phyloP scores from a whole-genome alignment of 2,329 filamentous ascomycete species.

The Paecilomyces formosus region DNA sequence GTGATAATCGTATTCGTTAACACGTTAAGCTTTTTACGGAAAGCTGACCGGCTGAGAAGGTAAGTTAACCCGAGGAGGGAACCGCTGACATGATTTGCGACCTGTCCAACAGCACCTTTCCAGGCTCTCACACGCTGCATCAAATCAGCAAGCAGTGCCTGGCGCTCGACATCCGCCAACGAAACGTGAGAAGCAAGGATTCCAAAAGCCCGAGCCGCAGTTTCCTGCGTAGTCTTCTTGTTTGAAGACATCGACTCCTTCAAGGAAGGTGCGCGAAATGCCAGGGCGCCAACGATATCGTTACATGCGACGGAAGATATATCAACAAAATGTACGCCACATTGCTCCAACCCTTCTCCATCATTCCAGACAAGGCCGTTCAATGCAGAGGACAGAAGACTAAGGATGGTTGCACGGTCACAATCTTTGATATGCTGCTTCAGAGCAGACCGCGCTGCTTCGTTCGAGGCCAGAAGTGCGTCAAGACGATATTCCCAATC shows the following conservation, averaged over 20 bases:
- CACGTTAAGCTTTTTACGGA: constrained; percentile 34
- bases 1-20: constrained; percentile 31
- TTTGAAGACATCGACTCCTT: constrained; percentile 61
- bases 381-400: constrained; percentile 39
- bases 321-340: constrained; percentile 45
- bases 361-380: constrained; percentile 34
- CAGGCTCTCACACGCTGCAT: constrained; percentile 44
- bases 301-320: constrained; percentile 50
- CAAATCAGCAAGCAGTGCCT: constrained; percentile 39
- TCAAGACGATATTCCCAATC: constrained; percentile 82
- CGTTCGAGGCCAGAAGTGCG: constrained; percentile 62
- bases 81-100: constrained; percentile 53
- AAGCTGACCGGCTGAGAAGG: constrained; percentile 49
- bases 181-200: constrained; percentile 62
- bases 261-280: constrained; percentile 45
- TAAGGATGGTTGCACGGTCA: constrained; percentile 29
- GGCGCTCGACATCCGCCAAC: constrained; percentile 33
- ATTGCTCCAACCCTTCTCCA: constrained; percentile 35
- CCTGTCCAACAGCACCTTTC: constrained; percentile 53
- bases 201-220: constrained; percentile 65
- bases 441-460: constrained; percentile 53
- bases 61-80: constrained; percentile 53
- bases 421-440: constrained; percentile 25
- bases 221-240: constrained; percentile 57
- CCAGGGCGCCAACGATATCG: constrained; percentile 43